A percentile compares a stretch with the other conserved stretches of the same genome.
Evolutionary conservation across 2,329 filamentous ascomycete genomes (phyloP).

Genomic region (Epichloe gansuensis): DNA sequence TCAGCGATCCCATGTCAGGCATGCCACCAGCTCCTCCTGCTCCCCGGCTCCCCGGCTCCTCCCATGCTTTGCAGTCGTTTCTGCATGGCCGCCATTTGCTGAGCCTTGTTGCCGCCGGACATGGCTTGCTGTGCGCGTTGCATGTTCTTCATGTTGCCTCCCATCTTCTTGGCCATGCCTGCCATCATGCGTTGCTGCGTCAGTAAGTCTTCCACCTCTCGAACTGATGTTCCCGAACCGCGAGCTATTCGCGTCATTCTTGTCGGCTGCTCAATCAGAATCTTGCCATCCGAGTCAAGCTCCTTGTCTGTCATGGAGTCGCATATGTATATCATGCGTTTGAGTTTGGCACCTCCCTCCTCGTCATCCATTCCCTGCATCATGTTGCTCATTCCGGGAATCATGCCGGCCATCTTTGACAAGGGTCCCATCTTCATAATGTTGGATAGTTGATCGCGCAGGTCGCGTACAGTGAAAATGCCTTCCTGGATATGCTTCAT

Average conservation of each 20-base stretch:
- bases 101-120: conserved; percentile 80
- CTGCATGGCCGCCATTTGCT: conserved; percentile 95
- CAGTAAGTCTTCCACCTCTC: conserved; percentile 85
- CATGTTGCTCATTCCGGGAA: conserved; percentile 84
- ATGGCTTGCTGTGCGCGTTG: conserved; percentile 84
- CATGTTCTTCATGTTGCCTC: conserved; percentile 96
- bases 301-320: conserved; percentile 97
- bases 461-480: conserved; percentile 87
- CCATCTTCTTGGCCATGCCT: conserved; percentile 98
- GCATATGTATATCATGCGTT: conserved; percentile 98
- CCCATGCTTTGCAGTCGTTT: conserved; percentile 91
- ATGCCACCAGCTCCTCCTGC: conserved; percentile 50
- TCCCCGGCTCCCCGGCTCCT: conserved; percentile 31
- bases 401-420: conserved; percentile 98
- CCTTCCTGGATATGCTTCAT: conserved; percentile 98
- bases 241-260: conserved; percentile 86
- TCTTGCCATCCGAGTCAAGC: conserved; percentile 87
- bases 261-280: conserved; percentile 83
- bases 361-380: conserved; percentile 97
- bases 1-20: conserved; percentile 75
- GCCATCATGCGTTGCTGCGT: conserved; percentile 99
- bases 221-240: conserved; percentile 81
- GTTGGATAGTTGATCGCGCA: conserved; percentile 89
- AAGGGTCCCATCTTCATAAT: conserved; percentile 99
- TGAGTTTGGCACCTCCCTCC: conserved; percentile 83